phyloP scores from a whole-genome alignment of 108 stramenopile species.

The Pseudonitzschia multiseries region DNA sequence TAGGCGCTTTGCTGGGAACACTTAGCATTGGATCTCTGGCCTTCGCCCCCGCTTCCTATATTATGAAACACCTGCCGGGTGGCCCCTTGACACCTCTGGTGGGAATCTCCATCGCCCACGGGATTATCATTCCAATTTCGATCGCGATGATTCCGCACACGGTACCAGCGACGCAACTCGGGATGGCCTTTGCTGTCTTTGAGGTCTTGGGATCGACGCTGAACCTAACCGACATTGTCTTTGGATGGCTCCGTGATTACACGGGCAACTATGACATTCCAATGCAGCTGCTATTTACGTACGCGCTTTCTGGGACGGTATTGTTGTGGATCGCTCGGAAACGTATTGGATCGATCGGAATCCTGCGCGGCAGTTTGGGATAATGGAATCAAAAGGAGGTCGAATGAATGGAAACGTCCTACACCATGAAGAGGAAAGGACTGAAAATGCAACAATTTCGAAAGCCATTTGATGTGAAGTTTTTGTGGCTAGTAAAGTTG shows the following conservation, averaged over 20 bases:
- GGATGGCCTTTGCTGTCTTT: slow-evolving; percentile 8
- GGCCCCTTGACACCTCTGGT: slow-evolving; percentile 1
- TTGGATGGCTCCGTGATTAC: slow-evolving; percentile 3
- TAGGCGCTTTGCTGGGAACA: neutral
- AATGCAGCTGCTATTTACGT: neutral
- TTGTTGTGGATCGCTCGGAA: neutral
- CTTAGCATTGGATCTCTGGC: neutral
- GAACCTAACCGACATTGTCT: slow-evolving; percentile 1
- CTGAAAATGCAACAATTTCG: too few species aligned
- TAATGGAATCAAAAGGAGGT: neutral
- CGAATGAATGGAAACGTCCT: too few species aligned
- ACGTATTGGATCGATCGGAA: neutral
- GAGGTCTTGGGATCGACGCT: slow-evolving; percentile 9
- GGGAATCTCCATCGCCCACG: slow-evolving; percentile 7
- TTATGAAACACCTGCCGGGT: neutral
- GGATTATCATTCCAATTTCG: slow-evolving; percentile 3
- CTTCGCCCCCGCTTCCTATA: neutral
- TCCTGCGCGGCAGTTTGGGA: neutral
- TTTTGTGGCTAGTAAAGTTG: too few species aligned
- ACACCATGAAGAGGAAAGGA: too few species aligned
- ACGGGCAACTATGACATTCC: slow-evolving; percentile 6
- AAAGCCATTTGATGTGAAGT: too few species aligned
- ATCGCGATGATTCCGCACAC: slow-evolving; percentile 6
- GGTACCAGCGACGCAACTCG: slow-evolving; percentile 3
- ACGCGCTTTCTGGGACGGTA: neutral